Conservation (phyloP, 2,329 filamentous ascomycete genomes). For the Cladophialophora immunda region DNA sequence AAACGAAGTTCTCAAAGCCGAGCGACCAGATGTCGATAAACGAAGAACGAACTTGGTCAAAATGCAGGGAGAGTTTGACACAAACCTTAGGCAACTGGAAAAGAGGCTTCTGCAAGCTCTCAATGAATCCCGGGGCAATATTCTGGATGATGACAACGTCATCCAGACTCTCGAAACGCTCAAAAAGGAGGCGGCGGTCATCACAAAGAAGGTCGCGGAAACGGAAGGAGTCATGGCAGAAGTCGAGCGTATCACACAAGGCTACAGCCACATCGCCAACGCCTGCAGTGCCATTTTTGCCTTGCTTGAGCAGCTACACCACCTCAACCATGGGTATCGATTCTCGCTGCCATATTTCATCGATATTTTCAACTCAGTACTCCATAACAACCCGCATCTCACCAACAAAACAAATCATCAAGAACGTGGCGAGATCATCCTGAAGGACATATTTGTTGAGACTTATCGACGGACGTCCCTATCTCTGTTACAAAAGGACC, state of each 20-base stretch:
- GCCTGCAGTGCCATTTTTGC: slow-evolving; percentile 98
- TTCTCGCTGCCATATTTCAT: slow-evolving; percentile 99
- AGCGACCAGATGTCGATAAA: slow-evolving; percentile 96
- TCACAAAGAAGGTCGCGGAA: slow-evolving; percentile 93
- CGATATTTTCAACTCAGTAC: slow-evolving; percentile 93
- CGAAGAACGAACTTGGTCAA: slow-evolving; percentile 97
- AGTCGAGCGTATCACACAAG: slow-evolving; percentile 92
- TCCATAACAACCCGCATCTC: slow-evolving; percentile 80
- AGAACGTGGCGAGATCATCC: slow-evolving; percentile 84
- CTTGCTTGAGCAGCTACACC: slow-evolving; percentile 94
- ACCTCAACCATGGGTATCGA: slow-evolving; percentile 99
- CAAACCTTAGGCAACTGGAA: slow-evolving; percentile 95
- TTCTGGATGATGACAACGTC: slow-evolving; percentile 96
- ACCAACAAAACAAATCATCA: slow-evolving; percentile 77
- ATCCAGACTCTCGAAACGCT: slow-evolving; percentile 97
- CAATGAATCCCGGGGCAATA: slow-evolving; percentile 97
- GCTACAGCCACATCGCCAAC: slow-evolving; percentile 91
- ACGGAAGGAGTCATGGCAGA: slow-evolving; percentile 98
- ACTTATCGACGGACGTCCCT: slow-evolving; percentile 94
- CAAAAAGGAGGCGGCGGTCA: slow-evolving; percentile 96
- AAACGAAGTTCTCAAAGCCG: slow-evolving; percentile 96
- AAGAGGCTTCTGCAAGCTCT: slow-evolving; percentile 92
- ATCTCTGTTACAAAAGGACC: slow-evolving; percentile 90
- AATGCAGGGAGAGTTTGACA: slow-evolving; percentile 97
- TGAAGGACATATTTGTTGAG: slow-evolving; percentile 88